Base-by-base conservation (phyloP, 1,284 basidiomycete species). In the Pseudomicrostroma phylloplanum region DNA sequence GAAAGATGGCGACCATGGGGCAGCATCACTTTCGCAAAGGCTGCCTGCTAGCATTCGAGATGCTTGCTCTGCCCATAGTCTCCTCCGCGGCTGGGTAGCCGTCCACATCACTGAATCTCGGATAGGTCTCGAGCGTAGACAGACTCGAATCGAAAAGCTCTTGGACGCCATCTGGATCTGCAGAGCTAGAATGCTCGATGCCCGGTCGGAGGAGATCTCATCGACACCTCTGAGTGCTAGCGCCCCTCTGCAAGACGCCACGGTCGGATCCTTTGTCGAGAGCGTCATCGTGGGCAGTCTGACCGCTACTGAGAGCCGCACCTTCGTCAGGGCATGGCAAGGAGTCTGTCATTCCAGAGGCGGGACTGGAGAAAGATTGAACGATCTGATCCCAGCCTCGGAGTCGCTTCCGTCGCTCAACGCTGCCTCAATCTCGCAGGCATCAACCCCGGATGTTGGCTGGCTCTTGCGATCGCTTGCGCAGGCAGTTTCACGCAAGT, bases 401-500 rank as follows among this genome's bases (percentile, higher is more conserved):
- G 61, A 66, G 36, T 15, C 30, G 7, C 51, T 63, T 19, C 56
- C 60, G 12, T 2, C 60, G 3, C 49, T 56, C 9, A 60, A 63
- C 57, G 64, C 63, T 39, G 56, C 59, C 15, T 59, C 66, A 13
- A 51, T 59, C 13, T 61, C 64, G 55, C 49, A 56, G 11, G 64
- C 65, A 0, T 65, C 66, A 6, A 74, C 73, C 17, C 72, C 72
- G 0, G 77, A 79, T 60, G 66, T 77, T 46, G 73, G 72, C 48
- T 79, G 77, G 77, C 62, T 75, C 25, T 67, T 79, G 9, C 58
- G 65, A 17, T 72, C 68, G 26, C 58, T 78, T 19, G 76, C 76
- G 8, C 63, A 77, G 39, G 71, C 64, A 1, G 66, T 61, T 4
- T 69, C 66, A 17, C 66, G 63, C 40, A 30, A 26, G 2, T 55